These are phyloP conservation scores for Aspergillaceae sp. DNA, from an alignment of 2,329 filamentous ascomycete species.

Conservation along the genomic window DNA sequence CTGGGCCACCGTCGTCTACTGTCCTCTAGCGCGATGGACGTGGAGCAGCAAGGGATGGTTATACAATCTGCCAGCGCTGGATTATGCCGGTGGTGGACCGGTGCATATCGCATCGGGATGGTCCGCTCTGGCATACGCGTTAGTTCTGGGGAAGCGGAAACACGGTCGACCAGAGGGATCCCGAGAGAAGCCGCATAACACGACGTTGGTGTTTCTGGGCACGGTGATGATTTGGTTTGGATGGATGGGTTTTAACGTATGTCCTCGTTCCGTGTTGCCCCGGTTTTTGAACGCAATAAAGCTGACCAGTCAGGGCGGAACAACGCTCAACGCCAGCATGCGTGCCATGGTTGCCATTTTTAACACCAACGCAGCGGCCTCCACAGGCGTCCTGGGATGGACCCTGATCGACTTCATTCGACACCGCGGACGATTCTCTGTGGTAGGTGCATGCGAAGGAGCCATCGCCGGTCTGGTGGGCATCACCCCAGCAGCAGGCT, in stretches of 20 bases:
- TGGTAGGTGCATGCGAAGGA: slow-evolving; percentile 50
- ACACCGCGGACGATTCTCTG: slow-evolving; percentile 45
- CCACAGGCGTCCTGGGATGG: slow-evolving; percentile 48
- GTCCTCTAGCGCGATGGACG: slow-evolving; percentile 67
- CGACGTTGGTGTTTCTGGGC: slow-evolving; percentile 64
- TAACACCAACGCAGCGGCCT: slow-evolving; percentile 51
- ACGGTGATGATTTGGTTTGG: slow-evolving; percentile 45
- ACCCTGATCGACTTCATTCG: slow-evolving; percentile 46
- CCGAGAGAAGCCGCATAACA: slow-evolving; percentile 57
- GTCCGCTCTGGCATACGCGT: slow-evolving; percentile 61
- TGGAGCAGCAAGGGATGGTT: slow-evolving; percentile 70
- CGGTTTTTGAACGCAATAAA: neutral
- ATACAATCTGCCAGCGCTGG: slow-evolving; percentile 58
- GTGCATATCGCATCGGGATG: slow-evolving; percentile 67
- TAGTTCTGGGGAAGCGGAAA: slow-evolving; percentile 64
- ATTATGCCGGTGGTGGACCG: slow-evolving; percentile 67
- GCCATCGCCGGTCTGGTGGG: slow-evolving; percentile 53
- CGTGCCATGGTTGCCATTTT: slow-evolving; percentile 49
- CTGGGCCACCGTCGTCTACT: slow-evolving; percentile 64
- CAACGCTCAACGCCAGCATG: slow-evolving; percentile 44
- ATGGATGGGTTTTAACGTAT: slow-evolving; percentile 50
- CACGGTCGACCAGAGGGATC: slow-evolving; percentile 43
- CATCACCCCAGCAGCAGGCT: slow-evolving; percentile 51
- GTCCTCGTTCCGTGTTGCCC: slow-evolving; percentile 2
- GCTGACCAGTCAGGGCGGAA: slow-evolving; percentile 36